A percentile compares a stretch with the other conserved stretches of the same genome.
phyloP scores from a whole-genome alignment of 495 filamentous ascomycete genomes.

The Lasiosphaeria hispida region DNA sequence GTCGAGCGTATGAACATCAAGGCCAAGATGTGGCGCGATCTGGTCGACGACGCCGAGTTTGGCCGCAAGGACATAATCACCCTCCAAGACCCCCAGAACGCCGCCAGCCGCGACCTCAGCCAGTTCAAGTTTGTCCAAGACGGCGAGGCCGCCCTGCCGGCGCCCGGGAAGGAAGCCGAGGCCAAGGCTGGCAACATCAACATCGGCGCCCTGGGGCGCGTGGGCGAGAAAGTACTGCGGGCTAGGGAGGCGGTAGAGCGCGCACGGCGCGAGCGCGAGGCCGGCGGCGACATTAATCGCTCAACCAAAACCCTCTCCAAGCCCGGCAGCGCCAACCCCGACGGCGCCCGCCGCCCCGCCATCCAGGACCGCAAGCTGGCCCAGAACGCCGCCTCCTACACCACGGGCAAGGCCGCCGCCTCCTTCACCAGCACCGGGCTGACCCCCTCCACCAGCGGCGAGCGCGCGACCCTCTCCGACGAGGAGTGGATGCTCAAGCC shows the following conservation, averaged over 20 bases:
- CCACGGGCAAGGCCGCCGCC: conserved; percentile 87
- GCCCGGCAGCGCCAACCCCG: conserved; percentile 25
- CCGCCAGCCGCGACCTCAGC: conserved; percentile 77
- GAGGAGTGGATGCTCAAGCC: conserved; percentile 96
- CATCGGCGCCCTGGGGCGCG: conserved; percentile 67
- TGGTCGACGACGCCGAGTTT: conserved; percentile 87
- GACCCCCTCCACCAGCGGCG: conserved; percentile 83
- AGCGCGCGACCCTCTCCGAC: conserved; percentile 80
- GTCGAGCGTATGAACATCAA: conserved; percentile 95
- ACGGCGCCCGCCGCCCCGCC: conserved; percentile 9
- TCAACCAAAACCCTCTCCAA: conserved; percentile 46
- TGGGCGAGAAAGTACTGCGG: conserved; percentile 81
- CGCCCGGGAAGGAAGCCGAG: conserved; percentile 49
- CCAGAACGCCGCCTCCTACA: conserved; percentile 86
- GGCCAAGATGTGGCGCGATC: conserved; percentile 91
- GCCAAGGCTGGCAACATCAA: conserved; percentile 67
- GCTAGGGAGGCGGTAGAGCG: conserved; percentile 88
- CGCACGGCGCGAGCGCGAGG: conserved; percentile 58
- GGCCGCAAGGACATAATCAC: conserved; percentile 91
- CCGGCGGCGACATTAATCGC: conserved; percentile 50
- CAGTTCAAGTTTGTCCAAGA: conserved; percentile 89
- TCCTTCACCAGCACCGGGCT: conserved; percentile 93
- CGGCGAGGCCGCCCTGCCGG: conserved; percentile 66
- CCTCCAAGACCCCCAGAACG: conserved; percentile 92
- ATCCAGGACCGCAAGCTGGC: conserved; percentile 54